Evolutionary conservation across 176 grass and related monocot genomes (phyloP), one percentile per base, ranked within the genome.

Genomic region (Areca catechu): DNA sequence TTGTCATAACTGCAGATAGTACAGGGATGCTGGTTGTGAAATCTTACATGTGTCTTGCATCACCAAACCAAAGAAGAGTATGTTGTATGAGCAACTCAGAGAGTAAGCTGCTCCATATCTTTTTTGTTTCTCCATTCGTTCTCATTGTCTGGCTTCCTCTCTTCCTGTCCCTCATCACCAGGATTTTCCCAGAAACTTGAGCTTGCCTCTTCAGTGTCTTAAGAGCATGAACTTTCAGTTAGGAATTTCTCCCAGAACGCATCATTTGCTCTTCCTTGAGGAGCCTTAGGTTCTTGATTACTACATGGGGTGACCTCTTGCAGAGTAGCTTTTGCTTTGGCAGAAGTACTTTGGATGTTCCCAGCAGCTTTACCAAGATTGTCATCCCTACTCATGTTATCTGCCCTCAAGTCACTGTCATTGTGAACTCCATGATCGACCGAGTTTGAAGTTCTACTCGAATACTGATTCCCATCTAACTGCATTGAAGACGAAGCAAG

Each of bases 171-270:
- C 47, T 80, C 73, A 54, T 61, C 48, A 20, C 60, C 59, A 62
- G 58, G 67, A 54, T 85, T 74, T 54, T 55, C 59, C 70, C 70
- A 76, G 22, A 51, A 53, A 48, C 72, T 67, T 61, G 78, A 88
- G 58, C 72, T 83, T 63, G 83, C 72, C 48, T 92, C 93, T 76
- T 96, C 83, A 1, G 25, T 72, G 5, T 86, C 85, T 6, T 56
- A 77, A 19, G 74, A 83, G 14, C 74, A 82, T 0, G 91, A 82
- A 47, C 86, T 90, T 71, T 95, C 91, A 0, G 81, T 92, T 48
- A 92, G 73, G 58, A 98, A 98, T 66, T 92, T 87, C 76, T 92
- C 93, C 93, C 93, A 98, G 70, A 98, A 98, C 69, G 80, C 75
- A 75, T 98, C 93, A 51, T 92, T 98, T 64, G 63, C 72, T 66